Percentiles rank a stretch among this genome's conserved stretches.
Conservation (phyloP, 2,329 filamentous ascomycete species). For the Tolypocladium tundrense region DNA sequence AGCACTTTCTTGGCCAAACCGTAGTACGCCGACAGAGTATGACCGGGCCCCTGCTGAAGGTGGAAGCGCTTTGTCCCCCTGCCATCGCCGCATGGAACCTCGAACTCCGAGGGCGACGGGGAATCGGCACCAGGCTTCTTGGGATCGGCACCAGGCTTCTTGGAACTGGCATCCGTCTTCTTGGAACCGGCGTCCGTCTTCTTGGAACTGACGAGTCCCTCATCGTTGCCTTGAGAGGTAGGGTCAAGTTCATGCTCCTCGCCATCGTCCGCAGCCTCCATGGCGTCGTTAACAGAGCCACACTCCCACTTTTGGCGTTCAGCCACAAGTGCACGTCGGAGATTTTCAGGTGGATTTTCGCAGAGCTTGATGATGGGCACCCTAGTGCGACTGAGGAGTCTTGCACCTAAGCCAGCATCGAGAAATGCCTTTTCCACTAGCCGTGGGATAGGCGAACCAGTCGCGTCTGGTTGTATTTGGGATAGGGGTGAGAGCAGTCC, state of each 20-base stretch:
- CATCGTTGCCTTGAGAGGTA: conserved; percentile 11
- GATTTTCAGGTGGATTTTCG: conserved; percentile 51
- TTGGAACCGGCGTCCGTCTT: conserved; percentile 2
- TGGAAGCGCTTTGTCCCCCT: conserved; percentile 13
- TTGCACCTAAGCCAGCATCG: conserved; percentile 61
- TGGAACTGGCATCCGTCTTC: not conserved
- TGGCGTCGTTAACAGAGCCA: conserved; percentile 31
- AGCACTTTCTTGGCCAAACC: conserved; percentile 37
- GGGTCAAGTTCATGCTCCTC: conserved; percentile 18
- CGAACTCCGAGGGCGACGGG: conserved; percentile 8
- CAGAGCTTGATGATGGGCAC: conserved; percentile 87
- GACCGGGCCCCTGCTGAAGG: conserved; percentile 31
- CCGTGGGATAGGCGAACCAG: conserved; percentile 56
- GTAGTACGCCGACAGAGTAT: conserved; percentile 36
- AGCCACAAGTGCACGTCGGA: conserved; percentile 50
- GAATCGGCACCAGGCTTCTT: conserved; percentile 2
- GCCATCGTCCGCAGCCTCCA: conserved; percentile 22
- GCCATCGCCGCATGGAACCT: conserved; percentile 8
- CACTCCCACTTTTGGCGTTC: conserved; percentile 65
- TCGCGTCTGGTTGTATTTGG: conserved; percentile 37
- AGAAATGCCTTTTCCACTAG: conserved; percentile 67
- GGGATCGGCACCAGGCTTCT: not conserved
- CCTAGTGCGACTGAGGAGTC: conserved; percentile 66
- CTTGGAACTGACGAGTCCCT: conserved; percentile 8
- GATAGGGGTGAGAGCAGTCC: conserved; percentile 61